phyloP scores from a whole-genome alignment of 2,329 filamentous ascomycete species.

The Blastomyces parvus region DNA sequence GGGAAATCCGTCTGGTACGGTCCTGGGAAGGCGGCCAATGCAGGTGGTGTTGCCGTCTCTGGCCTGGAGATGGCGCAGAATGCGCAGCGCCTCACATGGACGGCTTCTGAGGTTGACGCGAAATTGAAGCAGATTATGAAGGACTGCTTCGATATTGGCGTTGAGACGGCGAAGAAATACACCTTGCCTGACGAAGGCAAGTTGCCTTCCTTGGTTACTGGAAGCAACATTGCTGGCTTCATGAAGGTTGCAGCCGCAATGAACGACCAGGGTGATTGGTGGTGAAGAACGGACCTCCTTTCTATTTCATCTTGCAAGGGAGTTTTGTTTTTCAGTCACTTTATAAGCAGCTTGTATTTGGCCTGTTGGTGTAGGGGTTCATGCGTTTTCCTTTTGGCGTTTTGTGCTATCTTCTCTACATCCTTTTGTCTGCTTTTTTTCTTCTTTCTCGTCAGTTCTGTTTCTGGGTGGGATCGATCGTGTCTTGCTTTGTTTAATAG shows the following conservation, averaged over 20 bases:
- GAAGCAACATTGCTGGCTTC: conserved; percentile 96
- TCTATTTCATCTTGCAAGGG: neutral
- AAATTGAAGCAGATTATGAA: conserved; percentile 95
- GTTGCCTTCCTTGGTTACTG: conserved; percentile 81
- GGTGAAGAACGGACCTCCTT: neutral
- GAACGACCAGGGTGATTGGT: conserved; percentile 97
- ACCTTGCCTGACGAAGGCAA: conserved; percentile 68
- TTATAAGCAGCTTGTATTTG: neutral
- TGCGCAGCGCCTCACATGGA: conserved; percentile 77
- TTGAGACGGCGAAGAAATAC: conserved; percentile 84
- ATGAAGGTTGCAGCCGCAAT: conserved; percentile 92
- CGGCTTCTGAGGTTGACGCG: conserved; percentile 76
- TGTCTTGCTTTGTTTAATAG: conserved; percentile 4
- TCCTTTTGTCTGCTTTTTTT: neutral
- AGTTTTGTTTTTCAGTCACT: neutral
- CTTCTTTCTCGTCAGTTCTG: neutral
- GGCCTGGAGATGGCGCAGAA: conserved; percentile 99
- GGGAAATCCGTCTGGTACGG: conserved; percentile 78
- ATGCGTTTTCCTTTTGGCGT: neutral
- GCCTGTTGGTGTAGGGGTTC: neutral
- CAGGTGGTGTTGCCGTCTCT: conserved; percentile 92
- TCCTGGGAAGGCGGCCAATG: conserved; percentile 94
- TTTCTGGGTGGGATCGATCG: neutral
- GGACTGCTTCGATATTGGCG: conserved; percentile 78
- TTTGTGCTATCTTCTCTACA: neutral